phyloP scores from a whole-genome alignment of 257 asterid genomes.

The Avicennia marina region DNA sequence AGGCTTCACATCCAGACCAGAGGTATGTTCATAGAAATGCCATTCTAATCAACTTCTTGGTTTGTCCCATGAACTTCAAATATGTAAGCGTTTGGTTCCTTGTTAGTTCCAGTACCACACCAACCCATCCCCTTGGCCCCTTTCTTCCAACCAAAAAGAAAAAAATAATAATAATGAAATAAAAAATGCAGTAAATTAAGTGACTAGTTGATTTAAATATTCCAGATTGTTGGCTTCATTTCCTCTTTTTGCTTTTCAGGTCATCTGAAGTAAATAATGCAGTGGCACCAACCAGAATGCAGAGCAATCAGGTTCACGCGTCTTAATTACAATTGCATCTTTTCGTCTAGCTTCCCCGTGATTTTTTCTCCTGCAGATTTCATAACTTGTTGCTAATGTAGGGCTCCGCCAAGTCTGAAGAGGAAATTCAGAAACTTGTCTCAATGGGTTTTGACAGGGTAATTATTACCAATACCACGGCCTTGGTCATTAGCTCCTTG shows the following conservation, averaged over 20 bases:
- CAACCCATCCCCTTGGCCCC: too few species aligned
- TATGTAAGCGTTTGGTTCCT: too few species aligned
- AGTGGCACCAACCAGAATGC: conserved; percentile 29
- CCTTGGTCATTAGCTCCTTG: background rate
- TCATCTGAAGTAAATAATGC: conserved; percentile 32
- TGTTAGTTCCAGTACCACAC: too few species aligned
- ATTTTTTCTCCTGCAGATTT: conserved; percentile 10
- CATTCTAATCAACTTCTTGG: background rate
- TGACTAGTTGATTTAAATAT: background rate
- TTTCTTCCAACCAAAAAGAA: too few species aligned
- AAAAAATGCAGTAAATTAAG: too few species aligned
- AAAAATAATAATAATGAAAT: too few species aligned
- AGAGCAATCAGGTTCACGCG: conserved; percentile 52
- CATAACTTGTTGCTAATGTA: conserved; percentile 22
- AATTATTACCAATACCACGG: conserved; percentile 6
- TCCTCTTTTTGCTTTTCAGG: conserved; percentile 31
- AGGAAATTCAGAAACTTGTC: conserved; percentile 69
- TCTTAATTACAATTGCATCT: conserved; percentile 8
- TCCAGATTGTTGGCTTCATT: background rate
- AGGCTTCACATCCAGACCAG: conserved; percentile 32
- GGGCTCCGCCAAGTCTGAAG: conserved; percentile 56
- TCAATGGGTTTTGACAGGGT: conserved; percentile 98
- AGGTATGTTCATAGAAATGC: conserved; percentile 34
- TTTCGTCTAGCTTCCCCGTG: conserved; percentile 7
- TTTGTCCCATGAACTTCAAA: too few species aligned